These are phyloP conservation scores for Phoma herbarum DNA, from an alignment of 2,329 filamentous ascomycete species.

Conservation along the genomic window DNA sequence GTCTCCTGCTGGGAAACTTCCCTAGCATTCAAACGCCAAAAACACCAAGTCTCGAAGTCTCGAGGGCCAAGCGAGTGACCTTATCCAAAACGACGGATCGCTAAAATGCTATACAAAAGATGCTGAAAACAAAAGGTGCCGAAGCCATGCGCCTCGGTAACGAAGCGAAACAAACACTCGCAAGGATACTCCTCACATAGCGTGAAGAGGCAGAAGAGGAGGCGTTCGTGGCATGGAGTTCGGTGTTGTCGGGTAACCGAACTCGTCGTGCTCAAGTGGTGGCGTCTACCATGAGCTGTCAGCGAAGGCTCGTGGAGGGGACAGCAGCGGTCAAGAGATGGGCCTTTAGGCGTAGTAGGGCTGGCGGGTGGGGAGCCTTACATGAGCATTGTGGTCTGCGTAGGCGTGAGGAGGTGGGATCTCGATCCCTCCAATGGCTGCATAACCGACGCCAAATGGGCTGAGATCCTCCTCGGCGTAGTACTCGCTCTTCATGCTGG, in stretches of 20 bases:
- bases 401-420: conserved; percentile 69
- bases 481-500: conserved; percentile 73
- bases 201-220: conserved; percentile 53
- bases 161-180: conserved; percentile 10
- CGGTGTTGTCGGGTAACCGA: conserved; percentile 68
- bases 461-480: conserved; percentile 67
- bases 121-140: conserved; percentile 33
- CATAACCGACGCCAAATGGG: conserved; percentile 74
- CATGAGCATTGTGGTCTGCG: conserved; percentile 75
- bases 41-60: conserved; percentile 30
- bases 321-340: conserved; percentile 38
- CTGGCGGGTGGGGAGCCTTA: conserved; percentile 66
- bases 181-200: conserved; percentile 29
- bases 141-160: conserved; percentile 32
- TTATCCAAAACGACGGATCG: conserved; percentile 41
- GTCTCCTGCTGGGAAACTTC: conserved; percentile 8
- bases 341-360: conserved; percentile 48
- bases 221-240: conserved; percentile 77
- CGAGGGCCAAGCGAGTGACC: conserved; percentile 46
- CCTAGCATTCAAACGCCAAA: conserved; percentile 31
- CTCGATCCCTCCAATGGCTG: conserved; percentile 70
- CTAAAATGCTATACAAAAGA: conserved; percentile 51
- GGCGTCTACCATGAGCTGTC: conserved; percentile 68
- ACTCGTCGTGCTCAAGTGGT: conserved; percentile 72
- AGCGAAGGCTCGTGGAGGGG: conserved; percentile 46